Evolutionary conservation across 2,329 filamentous ascomycete genomes (phyloP).

Genomic region (Trichoderma oligosporum): DNA sequence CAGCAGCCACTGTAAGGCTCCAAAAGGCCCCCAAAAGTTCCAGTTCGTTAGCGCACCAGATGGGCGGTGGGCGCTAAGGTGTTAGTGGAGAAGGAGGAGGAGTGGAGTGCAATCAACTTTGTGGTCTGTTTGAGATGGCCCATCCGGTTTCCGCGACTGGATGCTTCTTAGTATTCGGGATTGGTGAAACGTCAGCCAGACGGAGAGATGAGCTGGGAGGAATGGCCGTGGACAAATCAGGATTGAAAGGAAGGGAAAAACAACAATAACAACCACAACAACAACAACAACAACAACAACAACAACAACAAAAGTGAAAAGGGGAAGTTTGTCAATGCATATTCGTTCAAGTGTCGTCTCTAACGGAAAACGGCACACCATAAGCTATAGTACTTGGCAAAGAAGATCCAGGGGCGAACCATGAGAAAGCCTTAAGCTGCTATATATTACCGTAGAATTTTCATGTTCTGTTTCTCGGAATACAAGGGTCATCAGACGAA

Average conservation of each 20-base stretch:
- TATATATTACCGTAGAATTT: no score
- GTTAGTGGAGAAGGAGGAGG: conserved; percentile 10
- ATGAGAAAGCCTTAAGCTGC: no score
- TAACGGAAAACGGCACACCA: no score
- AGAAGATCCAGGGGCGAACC: no score
- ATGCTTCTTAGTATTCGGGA: conserved; percentile 1
- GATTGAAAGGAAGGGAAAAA: background rate
- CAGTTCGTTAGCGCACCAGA: background rate
- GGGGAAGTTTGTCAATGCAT: no score
- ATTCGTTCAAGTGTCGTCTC: no score
- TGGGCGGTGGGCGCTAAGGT: conserved; percentile 4
- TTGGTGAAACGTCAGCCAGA: conserved; percentile 10
- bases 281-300: no score
- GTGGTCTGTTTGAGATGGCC: background rate
- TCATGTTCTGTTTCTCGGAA: no score
- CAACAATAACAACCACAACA: no score
- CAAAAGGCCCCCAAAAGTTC: background rate
- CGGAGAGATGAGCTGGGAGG: conserved; percentile 11
- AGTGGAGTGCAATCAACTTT: background rate
- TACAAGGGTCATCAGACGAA: no score
- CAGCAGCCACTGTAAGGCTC: conserved; percentile 8
- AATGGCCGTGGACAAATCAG: conserved; percentile 5
- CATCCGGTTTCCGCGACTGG: conserved; percentile 13
- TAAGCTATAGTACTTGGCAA: no score
- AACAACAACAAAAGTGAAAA: no score